phyloP scores from a whole-genome alignment of 345 rosid genomes.

The Carallia pectinifolia region DNA sequence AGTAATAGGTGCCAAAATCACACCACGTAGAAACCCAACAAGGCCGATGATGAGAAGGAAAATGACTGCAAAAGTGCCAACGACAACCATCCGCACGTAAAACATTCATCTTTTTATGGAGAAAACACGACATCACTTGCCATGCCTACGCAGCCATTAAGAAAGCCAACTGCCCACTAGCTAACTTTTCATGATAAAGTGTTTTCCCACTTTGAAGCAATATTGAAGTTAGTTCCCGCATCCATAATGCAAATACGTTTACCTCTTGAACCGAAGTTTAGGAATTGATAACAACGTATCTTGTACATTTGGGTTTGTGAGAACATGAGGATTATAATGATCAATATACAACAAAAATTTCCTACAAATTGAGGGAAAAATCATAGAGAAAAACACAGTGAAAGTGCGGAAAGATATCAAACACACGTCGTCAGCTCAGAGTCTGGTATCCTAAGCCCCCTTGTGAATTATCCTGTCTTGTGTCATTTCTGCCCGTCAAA shows the following conservation, averaged over 20 bases:
- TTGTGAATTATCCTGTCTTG: slow-evolving; percentile 56
- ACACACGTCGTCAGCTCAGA: slow-evolving; percentile 52
- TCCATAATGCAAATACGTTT: not conserved
- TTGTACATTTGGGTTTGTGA: slow-evolving; percentile 14
- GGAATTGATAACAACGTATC: slow-evolving; percentile 13
- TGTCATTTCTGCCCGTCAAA: slow-evolving; percentile 53
- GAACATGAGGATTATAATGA: slow-evolving; percentile 8
- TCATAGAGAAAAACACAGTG: not conserved
- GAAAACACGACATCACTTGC: not conserved
- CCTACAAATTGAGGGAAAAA: not conserved
- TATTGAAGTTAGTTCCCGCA: slow-evolving; percentile 3
- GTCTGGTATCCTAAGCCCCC: slow-evolving; percentile 87
- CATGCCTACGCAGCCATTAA: not conserved
- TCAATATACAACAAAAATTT: not conserved
- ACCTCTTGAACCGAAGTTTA: slow-evolving; percentile 5
- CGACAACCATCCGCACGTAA: not conserved
- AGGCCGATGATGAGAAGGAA: not conserved
- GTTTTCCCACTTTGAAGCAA: not conserved
- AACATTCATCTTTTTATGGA: not conserved
- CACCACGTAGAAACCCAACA: too few relatives aligned
- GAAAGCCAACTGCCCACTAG: not conserved
- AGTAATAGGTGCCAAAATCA: too few relatives aligned
- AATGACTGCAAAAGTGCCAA: not conserved
- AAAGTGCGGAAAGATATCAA: slow-evolving; percentile 8
- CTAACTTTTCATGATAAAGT: too few relatives aligned